Evolutionary conservation across 495 filamentous ascomycete genomes (phyloP).

Genomic region (Podospora bellae-mahoneyi): DNA sequence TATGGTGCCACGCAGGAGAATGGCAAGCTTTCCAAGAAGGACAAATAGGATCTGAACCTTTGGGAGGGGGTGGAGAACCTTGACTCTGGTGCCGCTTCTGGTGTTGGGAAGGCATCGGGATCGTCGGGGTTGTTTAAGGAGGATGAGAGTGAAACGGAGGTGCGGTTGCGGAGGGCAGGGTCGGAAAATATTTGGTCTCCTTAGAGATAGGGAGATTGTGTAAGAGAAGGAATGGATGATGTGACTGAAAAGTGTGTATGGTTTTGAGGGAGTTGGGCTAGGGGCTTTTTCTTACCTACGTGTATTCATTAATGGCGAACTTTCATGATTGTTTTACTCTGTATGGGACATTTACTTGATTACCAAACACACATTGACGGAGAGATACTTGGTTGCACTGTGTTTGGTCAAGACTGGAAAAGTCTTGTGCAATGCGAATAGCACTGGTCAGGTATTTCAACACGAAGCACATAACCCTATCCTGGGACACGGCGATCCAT

Average conservation of each 20-base stretch:
- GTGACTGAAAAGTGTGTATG: background rate
- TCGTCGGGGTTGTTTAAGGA: background rate
- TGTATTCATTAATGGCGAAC: background rate
- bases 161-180: background rate
- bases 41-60: slow-evolving; percentile 46
- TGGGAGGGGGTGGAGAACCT: slow-evolving; percentile 14
- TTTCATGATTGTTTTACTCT: background rate
- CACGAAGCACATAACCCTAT: too few relatives aligned
- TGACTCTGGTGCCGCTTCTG: background rate
- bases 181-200: background rate
- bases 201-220: background rate
- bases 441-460: too few relatives aligned
- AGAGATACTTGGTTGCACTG: background rate
- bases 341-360: background rate
- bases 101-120: background rate
- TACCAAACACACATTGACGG: background rate
- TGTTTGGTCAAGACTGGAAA: too few relatives aligned
- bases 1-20: slow-evolving; percentile 55
- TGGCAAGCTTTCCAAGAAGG: slow-evolving; percentile 62
- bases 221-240: background rate
- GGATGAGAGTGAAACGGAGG: background rate
- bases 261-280: background rate
- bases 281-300: background rate
- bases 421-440: too few relatives aligned
- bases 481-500: too few relatives aligned